Base-by-base conservation (phyloP, 805 yeast genomes). In the Metschnikowia sp. region DNA sequence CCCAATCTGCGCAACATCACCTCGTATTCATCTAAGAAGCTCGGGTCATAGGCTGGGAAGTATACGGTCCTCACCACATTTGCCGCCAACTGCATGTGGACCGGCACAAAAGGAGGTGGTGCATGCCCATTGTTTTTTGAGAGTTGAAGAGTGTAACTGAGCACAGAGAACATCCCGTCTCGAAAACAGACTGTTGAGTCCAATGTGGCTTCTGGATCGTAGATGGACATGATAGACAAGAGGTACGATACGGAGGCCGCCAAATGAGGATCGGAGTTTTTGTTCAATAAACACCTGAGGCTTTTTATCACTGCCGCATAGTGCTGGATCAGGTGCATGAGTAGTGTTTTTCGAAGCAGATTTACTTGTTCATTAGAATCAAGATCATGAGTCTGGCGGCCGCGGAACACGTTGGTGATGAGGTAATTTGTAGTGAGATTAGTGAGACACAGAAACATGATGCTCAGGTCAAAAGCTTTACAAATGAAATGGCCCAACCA, bases 171-270 rank as follows among this genome's bases (percentile, higher is more conserved):
- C 45, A 71, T 54, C 1, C 76, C 76, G 49, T 71, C 73, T 30
- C 73, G 58, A 52, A 70, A 71, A 46, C 76, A 71, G 32, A 59
- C 59, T 30, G 66, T 61, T 26, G 73, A 67, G 50, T 62, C 54
- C 12, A 62, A 48, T 1, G 73, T 69, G 10, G 74, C 75, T 48
- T 69, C 74, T 1, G 75, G 76, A 45, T 71, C 75, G 52, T 71
- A 71, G 33, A 71, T 67, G 12, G 74, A 62, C 74, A 70, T 70
- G 40, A 70, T 54, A 43, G 69, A 61, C 38, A 71, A 56, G 33
- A 71, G 62, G 50, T 70, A 71, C 15, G 73, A 66, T 13, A 65
- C 66, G 8, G 64, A 59, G 0, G 74, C 63, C 32, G 69, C 65
- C 31, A 62, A 47, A 36, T 63, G 66, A 3, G 70, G 68, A 45